phyloP scores from a whole-genome alignment of 2,329 filamentous ascomycete genomes.

The Aphanocladium album region DNA sequence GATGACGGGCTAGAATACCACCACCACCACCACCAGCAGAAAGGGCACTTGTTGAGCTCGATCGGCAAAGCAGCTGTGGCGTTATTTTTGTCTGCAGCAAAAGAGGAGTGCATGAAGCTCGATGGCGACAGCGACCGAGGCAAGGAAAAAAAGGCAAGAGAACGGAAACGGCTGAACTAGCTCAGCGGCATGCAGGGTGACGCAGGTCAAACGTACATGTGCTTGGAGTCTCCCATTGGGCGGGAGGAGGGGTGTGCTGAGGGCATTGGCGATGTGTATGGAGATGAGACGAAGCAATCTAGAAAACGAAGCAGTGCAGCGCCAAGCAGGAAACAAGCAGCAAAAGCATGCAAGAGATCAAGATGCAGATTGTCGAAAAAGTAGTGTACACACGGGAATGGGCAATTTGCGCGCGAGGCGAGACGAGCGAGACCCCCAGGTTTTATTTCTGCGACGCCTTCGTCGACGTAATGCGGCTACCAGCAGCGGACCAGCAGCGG shows the following conservation, averaged over 20 bases:
- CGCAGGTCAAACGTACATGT: constrained; percentile 7
- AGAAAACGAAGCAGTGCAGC: not conserved
- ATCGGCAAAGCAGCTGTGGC: not conserved
- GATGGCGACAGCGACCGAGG: not conserved
- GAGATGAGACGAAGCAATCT: not conserved
- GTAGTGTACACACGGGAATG: not conserved
- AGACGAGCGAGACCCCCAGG: not conserved
- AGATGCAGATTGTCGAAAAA: not conserved
- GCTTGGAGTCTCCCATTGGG: constrained; percentile 5
- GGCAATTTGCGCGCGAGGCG: not conserved
- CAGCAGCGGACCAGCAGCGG: not conserved
- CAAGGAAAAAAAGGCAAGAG: not conserved
- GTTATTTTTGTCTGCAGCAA: not conserved
- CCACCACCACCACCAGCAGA: not conserved
- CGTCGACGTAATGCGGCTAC: constrained; percentile 8
- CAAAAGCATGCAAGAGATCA: not conserved
- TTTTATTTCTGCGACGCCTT: constrained; percentile 1
- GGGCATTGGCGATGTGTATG: not conserved
- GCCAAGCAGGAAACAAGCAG: not conserved
- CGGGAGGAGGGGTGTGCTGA: not conserved
- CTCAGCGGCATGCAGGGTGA: not conserved
- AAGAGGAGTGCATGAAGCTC: not conserved
- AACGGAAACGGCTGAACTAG: not conserved
- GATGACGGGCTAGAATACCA: not conserved
- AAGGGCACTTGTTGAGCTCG: constrained; percentile 2